Percentiles rank a stretch among this genome's conserved stretches.
Evolutionary conservation across 2,329 filamentous ascomycete genomes (phyloP).

Genomic region (Cucurbitaria berberidis): DNA sequence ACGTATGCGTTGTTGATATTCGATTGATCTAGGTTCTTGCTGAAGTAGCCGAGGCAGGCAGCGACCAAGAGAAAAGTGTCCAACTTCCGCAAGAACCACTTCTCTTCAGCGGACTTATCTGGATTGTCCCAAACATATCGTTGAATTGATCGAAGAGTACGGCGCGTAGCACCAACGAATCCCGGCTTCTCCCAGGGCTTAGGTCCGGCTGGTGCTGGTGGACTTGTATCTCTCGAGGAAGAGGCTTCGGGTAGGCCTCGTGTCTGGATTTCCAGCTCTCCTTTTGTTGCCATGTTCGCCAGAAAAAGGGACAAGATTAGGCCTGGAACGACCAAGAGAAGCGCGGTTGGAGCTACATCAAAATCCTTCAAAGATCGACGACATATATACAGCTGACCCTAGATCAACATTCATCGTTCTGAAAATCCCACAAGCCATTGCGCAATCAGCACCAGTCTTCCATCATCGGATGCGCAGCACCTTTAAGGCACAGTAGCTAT

Average conservation of each 20-base stretch:
- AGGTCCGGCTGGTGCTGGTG: not conserved
- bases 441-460: constrained; percentile 15
- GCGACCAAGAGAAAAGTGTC: constrained; percentile 35
- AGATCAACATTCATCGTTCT: not conserved
- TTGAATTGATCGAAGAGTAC: constrained; percentile 19
- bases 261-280: not conserved
- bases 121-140: constrained; percentile 30
- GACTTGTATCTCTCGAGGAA: constrained; percentile 11
- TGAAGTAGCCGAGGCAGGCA: constrained; percentile 36
- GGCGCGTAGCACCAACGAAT: constrained; percentile 16
- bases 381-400: not conserved
- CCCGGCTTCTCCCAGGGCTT: constrained; percentile 24
- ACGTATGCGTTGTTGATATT: constrained; percentile 42
- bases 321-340: not conserved
- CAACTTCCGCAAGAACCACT: constrained; percentile 39
- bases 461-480: constrained; percentile 10
- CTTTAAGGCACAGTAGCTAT: not conserved
- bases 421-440: constrained; percentile 1
- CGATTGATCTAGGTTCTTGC: constrained; percentile 34
- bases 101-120: constrained; percentile 23
- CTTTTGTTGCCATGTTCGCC: constrained; percentile 14
- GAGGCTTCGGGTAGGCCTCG: constrained; percentile 5
- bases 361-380: not conserved
- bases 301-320: not conserved
- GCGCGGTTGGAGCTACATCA: not conserved